Evolutionary conservation across 176 grass and related monocot genomes (phyloP), one percentile per base, ranked within the genome.

Genomic region (Oryza brachyantha): DNA sequence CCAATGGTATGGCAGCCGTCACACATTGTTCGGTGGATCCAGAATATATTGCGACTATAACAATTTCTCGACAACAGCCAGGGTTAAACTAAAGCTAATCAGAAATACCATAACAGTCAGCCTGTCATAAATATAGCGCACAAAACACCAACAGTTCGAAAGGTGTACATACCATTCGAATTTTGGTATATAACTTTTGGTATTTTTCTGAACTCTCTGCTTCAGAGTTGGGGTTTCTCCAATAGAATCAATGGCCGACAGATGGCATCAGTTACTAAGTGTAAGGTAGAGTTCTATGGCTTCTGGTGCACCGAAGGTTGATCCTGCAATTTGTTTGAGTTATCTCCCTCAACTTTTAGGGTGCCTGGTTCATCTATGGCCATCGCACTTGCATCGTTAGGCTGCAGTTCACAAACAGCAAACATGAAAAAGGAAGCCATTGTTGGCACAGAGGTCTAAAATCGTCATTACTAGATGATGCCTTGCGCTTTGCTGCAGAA

Each of bases 341-440:
- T 84, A 37, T 86, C 77, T 48, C 36, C 39, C 60, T 86, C 88
- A 38, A 22, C 66, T 71, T 84, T 94, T 21, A 57, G 29, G 38
- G 45, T 36, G 31, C 68, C 64, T 81, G 80, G 68, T 77, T 86
- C 86, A 0, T 86, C 92, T 48, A 94, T 35, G 16, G 41, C 73
- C 88, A 91, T 94, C 5, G 64, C 28, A 84, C 26, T 91, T 42
- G 81, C 21, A 35, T 84, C 88, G 67, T 26, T 79, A 17, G 57
- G 70, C 92, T 94, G 61, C 13, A 83, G 10, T 42, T 19, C 25
- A 55, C 5, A 73, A 74, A 26, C 19, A 86, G 3, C 3, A 22
- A 64, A 61, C 12, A 72, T 19, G 29, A n/a, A 58, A 65, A 28
- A 58, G 9, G 13, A 1, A 64, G 10, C 10, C 78, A 12, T n/a